Evolutionary conservation across 305 asterid species (phyloP), one percentile per base, ranked within the genome.

Genomic region (Petunia hybrid): DNA sequence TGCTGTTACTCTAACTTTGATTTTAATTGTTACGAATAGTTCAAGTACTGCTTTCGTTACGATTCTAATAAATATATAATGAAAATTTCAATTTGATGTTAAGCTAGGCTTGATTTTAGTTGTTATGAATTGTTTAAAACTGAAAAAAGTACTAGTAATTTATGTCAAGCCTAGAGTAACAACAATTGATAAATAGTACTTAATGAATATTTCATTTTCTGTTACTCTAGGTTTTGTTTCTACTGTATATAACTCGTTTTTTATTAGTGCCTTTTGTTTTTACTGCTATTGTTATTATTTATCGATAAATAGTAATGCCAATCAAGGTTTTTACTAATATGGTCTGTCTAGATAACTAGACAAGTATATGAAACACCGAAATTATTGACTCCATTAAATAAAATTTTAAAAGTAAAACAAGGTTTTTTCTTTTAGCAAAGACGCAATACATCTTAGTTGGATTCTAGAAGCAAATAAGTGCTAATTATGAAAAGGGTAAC

Each of bases 321-420:
- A 22, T 22, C 22, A 22, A 22, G 22, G 22, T 22, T 22, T 22
- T 22, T 22, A 41, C 41, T 41, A 7, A 7, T 67, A 67, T 41
- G 53, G 38, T 36, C 41, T 66, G n/a, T 66, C 74, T n/a, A 66
- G 53, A 14, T 67, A 41, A 53, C 74, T 67, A 53, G 55, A 67
- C 41, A 67, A 41, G 38, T 67, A 67, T 67, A 41, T 67, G 74
- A 41, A 66, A 67, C 8, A 7, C 41, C 53, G 41, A 67, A 67
- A 7, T 12, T 45, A 41, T 67, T 67, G 7, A 67, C 38, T 41
- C 0, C 38, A 6, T 41, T 9, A 6, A 2, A 65, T 40, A n/a
- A 40, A 14, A 0, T 5, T 12, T 5, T 5, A 6, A 4, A 41
- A 67, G 53, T 67, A 41, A 67, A 41, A 3, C 74, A 22, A 40